These are phyloP conservation scores for Starmerella apicola DNA, from an alignment of 805 yeast genomes.

Conservation along the genomic window DNA sequence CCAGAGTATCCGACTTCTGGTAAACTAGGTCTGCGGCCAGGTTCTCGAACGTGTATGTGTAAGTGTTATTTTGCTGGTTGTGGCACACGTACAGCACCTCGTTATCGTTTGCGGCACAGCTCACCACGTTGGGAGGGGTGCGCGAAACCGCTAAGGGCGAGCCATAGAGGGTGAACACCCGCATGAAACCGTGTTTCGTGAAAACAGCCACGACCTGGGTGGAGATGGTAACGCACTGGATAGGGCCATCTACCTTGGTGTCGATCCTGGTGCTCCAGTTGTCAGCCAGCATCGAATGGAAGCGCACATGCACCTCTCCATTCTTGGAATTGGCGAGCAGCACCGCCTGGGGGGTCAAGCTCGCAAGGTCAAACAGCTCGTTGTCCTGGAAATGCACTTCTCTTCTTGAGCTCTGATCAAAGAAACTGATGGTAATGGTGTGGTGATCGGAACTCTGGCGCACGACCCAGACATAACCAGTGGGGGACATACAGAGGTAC, in stretches of 20 bases:
- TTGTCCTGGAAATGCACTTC: slow-evolving; percentile 81
- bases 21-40: slow-evolving; percentile 31
- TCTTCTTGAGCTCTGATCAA: slow-evolving; percentile 59
- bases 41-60: slow-evolving; percentile 39
- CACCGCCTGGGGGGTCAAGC: slow-evolving; percentile 54
- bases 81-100: slow-evolving; percentile 42
- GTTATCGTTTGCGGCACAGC: slow-evolving; percentile 51
- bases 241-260: slow-evolving; percentile 25
- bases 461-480: slow-evolving; percentile 76
- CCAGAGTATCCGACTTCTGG: slow-evolving; percentile 27
- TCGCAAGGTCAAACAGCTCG: slow-evolving; percentile 59
- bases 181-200: slow-evolving; percentile 61
- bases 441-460: slow-evolving; percentile 43
- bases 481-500: slow-evolving; percentile 64
- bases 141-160: slow-evolving; percentile 45
- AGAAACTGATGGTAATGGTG: slow-evolving; percentile 76
- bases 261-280: slow-evolving; percentile 45
- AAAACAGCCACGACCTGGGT: slow-evolving; percentile 51
- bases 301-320: slow-evolving; percentile 43
- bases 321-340: slow-evolving; percentile 42
- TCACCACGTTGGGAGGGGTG: slow-evolving; percentile 50
- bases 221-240: slow-evolving; percentile 61
- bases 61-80: slow-evolving; percentile 27
- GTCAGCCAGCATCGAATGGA: slow-evolving; percentile 50
- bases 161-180: slow-evolving; percentile 62